Percentiles rank a stretch among this genome's conserved stretches.
Evolutionary conservation across 768 basidiomycete genomes (phyloP).

Genomic region (Leccinum arenicola): DNA sequence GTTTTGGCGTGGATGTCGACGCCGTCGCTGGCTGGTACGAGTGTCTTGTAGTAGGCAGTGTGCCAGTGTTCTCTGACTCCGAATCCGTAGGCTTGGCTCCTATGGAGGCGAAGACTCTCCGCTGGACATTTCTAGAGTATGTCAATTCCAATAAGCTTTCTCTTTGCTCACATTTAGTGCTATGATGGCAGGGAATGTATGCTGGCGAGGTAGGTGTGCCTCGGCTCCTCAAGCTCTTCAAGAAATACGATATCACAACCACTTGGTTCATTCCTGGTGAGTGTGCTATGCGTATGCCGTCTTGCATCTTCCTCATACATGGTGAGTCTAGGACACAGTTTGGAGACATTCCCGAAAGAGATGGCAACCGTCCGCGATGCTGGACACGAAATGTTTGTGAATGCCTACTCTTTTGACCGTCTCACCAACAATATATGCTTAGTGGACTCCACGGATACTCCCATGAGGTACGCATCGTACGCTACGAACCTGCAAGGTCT

Average conservation of each 20-base stretch:
- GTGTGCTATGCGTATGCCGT: background rate
- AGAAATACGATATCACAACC: constrained; percentile 63
- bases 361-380: constrained; percentile 69
- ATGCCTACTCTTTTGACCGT: background rate
- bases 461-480: constrained; percentile 46
- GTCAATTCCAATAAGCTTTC: background rate
- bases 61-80: background rate
- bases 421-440: background rate
- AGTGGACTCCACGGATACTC: constrained; percentile 71
- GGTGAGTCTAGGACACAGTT: constrained; percentile 51
- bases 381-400: constrained; percentile 63
- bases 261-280: constrained; percentile 77
- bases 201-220: constrained; percentile 74
- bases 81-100: constrained; percentile 55
- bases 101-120: constrained; percentile 76
- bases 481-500: background rate
- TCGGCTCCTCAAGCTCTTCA: constrained; percentile 67
- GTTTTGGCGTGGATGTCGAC: constrained; percentile 74
- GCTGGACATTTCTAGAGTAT: constrained; percentile 61
- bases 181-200: constrained; percentile 51
- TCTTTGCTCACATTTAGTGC: background rate
- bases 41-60: background rate
- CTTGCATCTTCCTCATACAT: background rate
- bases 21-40: constrained; percentile 70
- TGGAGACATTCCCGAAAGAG: constrained; percentile 72